These are phyloP conservation scores for Cucumis melo DNA, from an alignment of 306 rosid genomes.

Conservation along the genomic window DNA sequence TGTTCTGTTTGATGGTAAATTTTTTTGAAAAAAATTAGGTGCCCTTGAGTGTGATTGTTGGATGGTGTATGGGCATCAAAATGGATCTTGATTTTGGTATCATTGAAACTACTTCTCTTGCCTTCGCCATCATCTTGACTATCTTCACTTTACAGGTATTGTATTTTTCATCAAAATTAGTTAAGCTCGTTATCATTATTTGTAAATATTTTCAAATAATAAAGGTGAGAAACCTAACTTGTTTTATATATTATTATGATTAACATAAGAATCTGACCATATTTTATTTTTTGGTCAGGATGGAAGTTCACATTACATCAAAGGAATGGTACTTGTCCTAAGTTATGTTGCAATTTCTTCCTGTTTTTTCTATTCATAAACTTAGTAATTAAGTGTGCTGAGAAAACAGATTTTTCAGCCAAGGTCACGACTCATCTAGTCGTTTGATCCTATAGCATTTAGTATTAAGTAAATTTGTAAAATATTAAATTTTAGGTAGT, in stretches of 20 bases:
- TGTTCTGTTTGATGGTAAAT: neutral
- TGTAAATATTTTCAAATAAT: too few relatives aligned
- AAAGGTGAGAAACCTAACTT: too few relatives aligned
- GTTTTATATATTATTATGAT: too few relatives aligned
- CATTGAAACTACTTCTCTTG: conserved; percentile 70
- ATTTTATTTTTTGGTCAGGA: conserved; percentile 28
- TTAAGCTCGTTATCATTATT: too few relatives aligned
- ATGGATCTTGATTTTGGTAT: conserved; percentile 75
- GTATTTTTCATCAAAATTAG: too few relatives aligned
- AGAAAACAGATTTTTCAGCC: neutral
- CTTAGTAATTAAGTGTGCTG: neutral
- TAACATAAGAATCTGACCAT: neutral
- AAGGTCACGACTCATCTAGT: too few relatives aligned
- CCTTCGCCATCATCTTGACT: conserved; percentile 48
- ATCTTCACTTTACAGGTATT: conserved; percentile 30
- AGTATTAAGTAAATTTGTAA: too few relatives aligned
- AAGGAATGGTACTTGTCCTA: conserved; percentile 68
- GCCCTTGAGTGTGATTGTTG: conserved; percentile 55
- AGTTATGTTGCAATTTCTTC: conserved; percentile 65
- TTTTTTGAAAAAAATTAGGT: conserved; percentile 25
- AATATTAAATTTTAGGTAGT: too few relatives aligned
- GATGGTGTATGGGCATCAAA: conserved; percentile 58
- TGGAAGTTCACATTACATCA: conserved; percentile 85
- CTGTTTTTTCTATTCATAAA: conserved; percentile 13
- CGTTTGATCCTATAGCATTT: too few relatives aligned